Conservation (phyloP, 208 protist species). For the Acanthamoeba triangularis region DNA sequence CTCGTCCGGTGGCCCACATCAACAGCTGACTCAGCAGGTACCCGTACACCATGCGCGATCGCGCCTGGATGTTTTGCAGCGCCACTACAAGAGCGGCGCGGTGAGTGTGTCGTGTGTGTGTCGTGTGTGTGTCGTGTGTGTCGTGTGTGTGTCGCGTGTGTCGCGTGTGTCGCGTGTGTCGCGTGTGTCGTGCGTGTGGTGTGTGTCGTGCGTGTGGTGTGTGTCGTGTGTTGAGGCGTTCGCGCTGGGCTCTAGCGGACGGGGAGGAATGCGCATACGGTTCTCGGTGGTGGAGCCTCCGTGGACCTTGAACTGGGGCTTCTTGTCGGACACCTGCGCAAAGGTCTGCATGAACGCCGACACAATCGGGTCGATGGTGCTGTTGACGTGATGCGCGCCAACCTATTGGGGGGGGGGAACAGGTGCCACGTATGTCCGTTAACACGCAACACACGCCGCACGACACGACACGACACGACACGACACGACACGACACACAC, state of each 20-base stretch:
- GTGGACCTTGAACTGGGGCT: slow-evolving; percentile 81
- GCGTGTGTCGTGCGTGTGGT: neutral
- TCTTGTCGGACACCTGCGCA: slow-evolving; percentile 46
- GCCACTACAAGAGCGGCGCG: slow-evolving; percentile 78
- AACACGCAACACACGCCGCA: too few relatives aligned
- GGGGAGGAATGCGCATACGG: neutral
- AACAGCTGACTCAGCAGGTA: slow-evolving; percentile 91
- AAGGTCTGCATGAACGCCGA: slow-evolving; percentile 80
- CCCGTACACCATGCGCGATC: slow-evolving; percentile 83
- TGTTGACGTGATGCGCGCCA: slow-evolving; percentile 85
- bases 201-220: neutral
- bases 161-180: neutral
- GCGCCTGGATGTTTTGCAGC: slow-evolving; percentile 93
- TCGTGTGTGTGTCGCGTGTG: neutral
- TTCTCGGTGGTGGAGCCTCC: slow-evolving; percentile 88
- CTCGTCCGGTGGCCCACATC: slow-evolving; percentile 83
- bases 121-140: neutral
- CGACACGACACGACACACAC: too few relatives aligned
- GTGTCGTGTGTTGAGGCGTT: neutral
- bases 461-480: too few relatives aligned
- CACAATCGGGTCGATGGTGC: slow-evolving; percentile 88
- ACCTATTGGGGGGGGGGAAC: neutral
- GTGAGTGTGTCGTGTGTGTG: neutral
- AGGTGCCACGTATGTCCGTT: too few relatives aligned
- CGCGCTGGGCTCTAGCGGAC: neutral